Conservation (phyloP, 257 asterid genomes). For the Nicotiana attenuata region DNA sequence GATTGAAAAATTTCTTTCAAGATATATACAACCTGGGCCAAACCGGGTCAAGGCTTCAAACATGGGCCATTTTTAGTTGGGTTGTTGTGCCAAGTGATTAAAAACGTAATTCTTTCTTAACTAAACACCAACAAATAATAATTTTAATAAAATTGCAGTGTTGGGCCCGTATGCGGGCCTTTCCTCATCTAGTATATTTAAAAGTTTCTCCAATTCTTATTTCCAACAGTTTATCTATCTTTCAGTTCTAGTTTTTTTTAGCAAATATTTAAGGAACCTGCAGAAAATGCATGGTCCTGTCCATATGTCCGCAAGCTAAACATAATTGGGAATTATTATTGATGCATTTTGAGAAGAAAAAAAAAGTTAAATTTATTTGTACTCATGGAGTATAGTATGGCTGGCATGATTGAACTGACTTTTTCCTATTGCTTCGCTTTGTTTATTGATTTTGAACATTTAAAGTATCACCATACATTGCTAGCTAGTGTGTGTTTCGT, state of each 20-base stretch:
- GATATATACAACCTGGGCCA: too few relatives aligned
- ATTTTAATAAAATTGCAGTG: too few relatives aligned
- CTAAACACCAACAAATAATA: too few relatives aligned
- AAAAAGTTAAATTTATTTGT: not conserved
- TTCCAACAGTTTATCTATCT: not conserved
- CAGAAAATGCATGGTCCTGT: not conserved
- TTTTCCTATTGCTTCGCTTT: not conserved
- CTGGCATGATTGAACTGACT: not conserved
- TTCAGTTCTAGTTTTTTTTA: not conserved
- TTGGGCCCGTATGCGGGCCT: too few relatives aligned
- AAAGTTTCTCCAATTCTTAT: not conserved
- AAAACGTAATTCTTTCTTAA: too few relatives aligned
- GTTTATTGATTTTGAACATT: not conserved
- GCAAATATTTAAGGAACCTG: not conserved
- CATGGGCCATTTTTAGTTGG: too few relatives aligned
- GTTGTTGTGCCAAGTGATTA: too few relatives aligned
- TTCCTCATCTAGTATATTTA: too few relatives aligned
- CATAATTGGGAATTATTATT: not conserved
- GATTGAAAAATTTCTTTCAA: too few relatives aligned
- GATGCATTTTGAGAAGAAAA: not conserved
- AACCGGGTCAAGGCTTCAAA: too few relatives aligned
- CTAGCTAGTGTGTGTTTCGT: not conserved
- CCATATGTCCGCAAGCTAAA: not conserved
- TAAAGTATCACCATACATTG: not conserved
- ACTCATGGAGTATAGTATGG: not conserved